phyloP scores from a whole-genome alignment of 2,329 filamentous ascomycete species.

The Cladosporium sp. region DNA sequence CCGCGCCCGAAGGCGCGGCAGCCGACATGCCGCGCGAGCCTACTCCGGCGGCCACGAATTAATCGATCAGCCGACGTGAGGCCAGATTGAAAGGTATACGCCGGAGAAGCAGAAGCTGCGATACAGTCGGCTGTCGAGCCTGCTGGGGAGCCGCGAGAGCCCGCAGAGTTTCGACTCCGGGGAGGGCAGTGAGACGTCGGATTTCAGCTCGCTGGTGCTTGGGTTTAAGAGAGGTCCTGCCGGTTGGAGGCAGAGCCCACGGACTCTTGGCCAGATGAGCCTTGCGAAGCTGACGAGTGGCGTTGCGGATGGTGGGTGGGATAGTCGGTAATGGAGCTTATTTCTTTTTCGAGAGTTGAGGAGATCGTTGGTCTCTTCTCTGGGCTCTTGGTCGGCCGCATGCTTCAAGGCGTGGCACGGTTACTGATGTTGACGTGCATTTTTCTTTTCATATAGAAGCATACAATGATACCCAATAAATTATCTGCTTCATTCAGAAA shows the following conservation, averaged over 20 bases:
- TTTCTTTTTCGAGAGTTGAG: no score
- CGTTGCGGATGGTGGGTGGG: constrained; percentile 15
- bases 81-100: background rate
- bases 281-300: constrained; percentile 20
- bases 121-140: constrained; percentile 8
- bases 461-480: no score
- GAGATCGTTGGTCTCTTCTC: no score
- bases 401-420: no score
- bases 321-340: background rate
- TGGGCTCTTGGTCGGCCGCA: no score
- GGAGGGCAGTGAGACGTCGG: constrained; percentile 13
- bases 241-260: background rate
- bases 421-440: no score
- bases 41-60: background rate
- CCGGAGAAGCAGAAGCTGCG: background rate
- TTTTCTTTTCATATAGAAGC: no score
- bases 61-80: background rate
- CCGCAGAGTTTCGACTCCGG: background rate
- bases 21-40: background rate
- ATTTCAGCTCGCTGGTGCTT: constrained; percentile 16
- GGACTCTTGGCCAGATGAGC: constrained; percentile 14
- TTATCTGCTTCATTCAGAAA: no score
- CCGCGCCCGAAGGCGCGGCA: background rate
- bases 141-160: constrained; percentile 4
- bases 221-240: constrained; percentile 1